Conservation (phyloP, 176 grass and related monocot genomes). For the Miscanthus lutarioriparius region DNA sequence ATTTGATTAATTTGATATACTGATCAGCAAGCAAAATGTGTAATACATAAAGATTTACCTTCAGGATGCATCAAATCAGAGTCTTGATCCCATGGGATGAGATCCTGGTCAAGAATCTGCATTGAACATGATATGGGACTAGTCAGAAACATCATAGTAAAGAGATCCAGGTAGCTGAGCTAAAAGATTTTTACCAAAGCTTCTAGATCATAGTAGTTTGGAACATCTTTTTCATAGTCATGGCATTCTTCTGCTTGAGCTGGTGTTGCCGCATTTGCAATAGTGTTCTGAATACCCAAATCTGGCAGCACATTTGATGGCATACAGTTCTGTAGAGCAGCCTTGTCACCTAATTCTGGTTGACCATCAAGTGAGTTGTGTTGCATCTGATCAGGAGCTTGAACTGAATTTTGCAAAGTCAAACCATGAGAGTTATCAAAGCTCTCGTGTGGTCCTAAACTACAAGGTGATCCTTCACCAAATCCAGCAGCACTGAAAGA, state of each 20-base stretch:
- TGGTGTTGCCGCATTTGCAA: conserved; percentile 31
- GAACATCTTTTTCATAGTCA: conserved; percentile 59
- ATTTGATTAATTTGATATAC: conserved; percentile 22
- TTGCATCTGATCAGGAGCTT: conserved; percentile 46
- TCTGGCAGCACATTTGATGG: conserved; percentile 36
- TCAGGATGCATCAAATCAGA: conserved; percentile 48
- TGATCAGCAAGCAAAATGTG: background rate
- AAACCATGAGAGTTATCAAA: conserved; percentile 42
- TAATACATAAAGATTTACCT: conserved; percentile 44
- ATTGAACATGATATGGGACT: conserved; percentile 24
- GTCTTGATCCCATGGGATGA: conserved; percentile 67
- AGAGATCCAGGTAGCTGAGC: conserved; percentile 8
- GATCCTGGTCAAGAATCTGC: conserved; percentile 68
- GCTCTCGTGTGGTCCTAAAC: conserved; percentile 38
- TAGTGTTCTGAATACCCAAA: conserved; percentile 46
- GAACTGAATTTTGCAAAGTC: conserved; percentile 39
- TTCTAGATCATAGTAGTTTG: conserved; percentile 69
- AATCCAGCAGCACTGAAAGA: conserved; percentile 37
- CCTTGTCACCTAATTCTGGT: conserved; percentile 43
- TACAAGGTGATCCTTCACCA: conserved; percentile 46
- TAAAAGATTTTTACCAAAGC: conserved; percentile 58
- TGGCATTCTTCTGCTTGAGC: conserved; percentile 53
- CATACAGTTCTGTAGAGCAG: conserved; percentile 38
- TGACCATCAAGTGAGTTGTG: conserved; percentile 30
- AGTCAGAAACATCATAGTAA: conserved; percentile 13